These are phyloP conservation scores for Candida xiaguanensis DNA, from an alignment of 805 yeast genomes.

Conservation along the genomic window DNA sequence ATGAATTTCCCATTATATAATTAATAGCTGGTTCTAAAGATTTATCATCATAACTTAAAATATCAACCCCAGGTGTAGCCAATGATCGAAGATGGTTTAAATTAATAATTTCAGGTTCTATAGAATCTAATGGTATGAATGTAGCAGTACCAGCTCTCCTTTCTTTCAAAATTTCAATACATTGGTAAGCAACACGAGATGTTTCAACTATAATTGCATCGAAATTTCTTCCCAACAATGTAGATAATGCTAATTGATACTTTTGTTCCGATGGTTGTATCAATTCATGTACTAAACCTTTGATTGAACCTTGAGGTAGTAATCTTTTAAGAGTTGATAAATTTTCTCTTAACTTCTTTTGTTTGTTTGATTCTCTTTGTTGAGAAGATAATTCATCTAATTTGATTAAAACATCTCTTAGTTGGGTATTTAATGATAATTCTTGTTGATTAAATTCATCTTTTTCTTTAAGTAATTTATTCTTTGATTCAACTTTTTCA, in stretches of 20 bases:
- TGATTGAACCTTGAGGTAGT: conserved; percentile 73
- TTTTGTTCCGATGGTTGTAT: conserved; percentile 72
- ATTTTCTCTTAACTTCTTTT: conserved; percentile 68
- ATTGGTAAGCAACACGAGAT: conserved; percentile 62
- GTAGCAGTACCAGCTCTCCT: conserved; percentile 83
- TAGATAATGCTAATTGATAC: conserved; percentile 70
- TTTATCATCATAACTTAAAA: conserved; percentile 62
- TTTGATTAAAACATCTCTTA: conserved; percentile 55
- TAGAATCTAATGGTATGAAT: conserved; percentile 83
- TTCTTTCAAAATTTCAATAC: conserved; percentile 76
- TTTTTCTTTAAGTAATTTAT: conserved; percentile 27
- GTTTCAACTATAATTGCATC: conserved; percentile 85
- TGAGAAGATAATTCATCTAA: conserved; percentile 73
- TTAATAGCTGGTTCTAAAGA: conserved; percentile 72
- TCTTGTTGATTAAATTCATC: conserved; percentile 45
- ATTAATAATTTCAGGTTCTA: conserved; percentile 50
- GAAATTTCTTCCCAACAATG: conserved; percentile 71
- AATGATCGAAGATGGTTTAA: conserved; percentile 52
- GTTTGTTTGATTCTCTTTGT: conserved; percentile 71
- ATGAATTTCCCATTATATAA: conserved; percentile 73
- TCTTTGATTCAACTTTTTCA: conserved; percentile 23
- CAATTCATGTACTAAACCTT: conserved; percentile 75
- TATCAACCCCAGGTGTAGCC: conserved; percentile 71
- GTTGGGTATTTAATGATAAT: conserved; percentile 56
- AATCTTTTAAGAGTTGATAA: conserved; percentile 63